Conservation (phyloP, 768 basidiomycete species). For the Cystobasidiopsis lactophilus region DNA sequence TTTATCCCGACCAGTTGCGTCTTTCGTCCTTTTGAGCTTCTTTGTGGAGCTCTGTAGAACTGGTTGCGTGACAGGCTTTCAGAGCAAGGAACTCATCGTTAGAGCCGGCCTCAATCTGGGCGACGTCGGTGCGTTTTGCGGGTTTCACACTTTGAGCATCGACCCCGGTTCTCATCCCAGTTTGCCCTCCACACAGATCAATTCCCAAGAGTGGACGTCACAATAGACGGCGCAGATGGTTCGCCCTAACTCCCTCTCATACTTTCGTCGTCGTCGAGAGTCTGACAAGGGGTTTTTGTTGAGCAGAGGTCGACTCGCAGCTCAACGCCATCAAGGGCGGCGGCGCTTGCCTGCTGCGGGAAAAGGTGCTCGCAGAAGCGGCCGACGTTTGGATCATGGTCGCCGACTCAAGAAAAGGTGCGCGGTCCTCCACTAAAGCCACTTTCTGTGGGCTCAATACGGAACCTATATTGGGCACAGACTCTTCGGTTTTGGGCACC, state of each 20-base stretch:
- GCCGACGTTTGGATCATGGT: conserved; percentile 52
- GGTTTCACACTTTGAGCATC: not conserved
- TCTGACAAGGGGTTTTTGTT: too few species aligned
- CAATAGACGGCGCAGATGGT: conserved; percentile 42
- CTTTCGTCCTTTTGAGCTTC: not conserved
- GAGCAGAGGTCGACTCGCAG: conserved; percentile 24
- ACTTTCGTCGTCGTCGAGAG: not conserved
- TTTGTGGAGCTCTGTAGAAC: not conserved
- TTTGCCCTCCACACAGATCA: too few species aligned
- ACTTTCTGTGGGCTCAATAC: too few species aligned
- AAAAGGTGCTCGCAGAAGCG: conserved; percentile 94
- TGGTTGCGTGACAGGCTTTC: conserved; percentile 77
- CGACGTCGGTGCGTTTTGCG: conserved; percentile 17
- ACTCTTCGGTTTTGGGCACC: not conserved
- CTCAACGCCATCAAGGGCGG: conserved; percentile 83
- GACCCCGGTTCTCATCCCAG: too few species aligned
- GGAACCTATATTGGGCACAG: too few species aligned
- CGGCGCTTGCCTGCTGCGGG: conserved; percentile 83
- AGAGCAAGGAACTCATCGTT: conserved; percentile 87
- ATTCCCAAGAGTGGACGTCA: conserved; percentile 65
- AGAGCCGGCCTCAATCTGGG: conserved; percentile 29
- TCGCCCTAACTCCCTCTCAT: too few species aligned
- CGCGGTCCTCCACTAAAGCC: too few species aligned
- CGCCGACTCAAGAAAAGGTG: conserved; percentile 35
- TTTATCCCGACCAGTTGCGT: conserved; percentile 12